phyloP scores from a whole-genome alignment of 331 rosid species.

The Malus hybrid region DNA sequence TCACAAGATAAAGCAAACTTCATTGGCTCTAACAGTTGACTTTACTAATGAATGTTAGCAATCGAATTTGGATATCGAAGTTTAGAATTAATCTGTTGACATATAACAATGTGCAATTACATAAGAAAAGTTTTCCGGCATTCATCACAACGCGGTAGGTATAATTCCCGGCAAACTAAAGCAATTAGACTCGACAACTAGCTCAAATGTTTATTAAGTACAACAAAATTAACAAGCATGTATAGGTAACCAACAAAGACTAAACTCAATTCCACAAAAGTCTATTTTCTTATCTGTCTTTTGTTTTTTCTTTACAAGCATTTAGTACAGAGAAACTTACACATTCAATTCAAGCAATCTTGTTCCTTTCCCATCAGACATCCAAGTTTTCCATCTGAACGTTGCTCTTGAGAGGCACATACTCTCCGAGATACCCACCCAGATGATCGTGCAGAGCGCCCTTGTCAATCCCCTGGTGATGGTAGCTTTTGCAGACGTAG shows the following conservation, averaged over 20 bases:
- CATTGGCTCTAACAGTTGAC: neutral
- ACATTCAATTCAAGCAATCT: neutral
- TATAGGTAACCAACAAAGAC: neutral
- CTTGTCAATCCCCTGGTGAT: conserved; percentile 90
- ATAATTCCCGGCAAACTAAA: neutral
- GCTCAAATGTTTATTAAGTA: neutral
- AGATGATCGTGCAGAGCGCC: conserved; percentile 79
- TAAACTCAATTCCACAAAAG: neutral
- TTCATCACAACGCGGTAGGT: neutral
- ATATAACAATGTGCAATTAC: neutral
- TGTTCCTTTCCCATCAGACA: conserved; percentile 25
- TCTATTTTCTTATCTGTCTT: neutral
- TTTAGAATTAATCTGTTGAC: neutral
- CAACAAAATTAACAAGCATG: neutral
- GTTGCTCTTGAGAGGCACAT: conserved; percentile 93
- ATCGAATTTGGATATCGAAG: neutral
- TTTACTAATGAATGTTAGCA: neutral
- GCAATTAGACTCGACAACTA: neutral
- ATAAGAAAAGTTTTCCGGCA: neutral
- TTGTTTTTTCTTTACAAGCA: neutral
- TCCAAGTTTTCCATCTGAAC: conserved; percentile 88
- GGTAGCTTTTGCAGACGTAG: conserved; percentile 88
- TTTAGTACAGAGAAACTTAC: conserved; percentile 8
- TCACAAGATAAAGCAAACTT: neutral
- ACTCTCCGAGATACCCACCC: conserved; percentile 96